These are phyloP conservation scores for Xanthoparmelia taractica DNA, from an alignment of 495 filamentous ascomycete genomes.

Conservation along the genomic window DNA sequence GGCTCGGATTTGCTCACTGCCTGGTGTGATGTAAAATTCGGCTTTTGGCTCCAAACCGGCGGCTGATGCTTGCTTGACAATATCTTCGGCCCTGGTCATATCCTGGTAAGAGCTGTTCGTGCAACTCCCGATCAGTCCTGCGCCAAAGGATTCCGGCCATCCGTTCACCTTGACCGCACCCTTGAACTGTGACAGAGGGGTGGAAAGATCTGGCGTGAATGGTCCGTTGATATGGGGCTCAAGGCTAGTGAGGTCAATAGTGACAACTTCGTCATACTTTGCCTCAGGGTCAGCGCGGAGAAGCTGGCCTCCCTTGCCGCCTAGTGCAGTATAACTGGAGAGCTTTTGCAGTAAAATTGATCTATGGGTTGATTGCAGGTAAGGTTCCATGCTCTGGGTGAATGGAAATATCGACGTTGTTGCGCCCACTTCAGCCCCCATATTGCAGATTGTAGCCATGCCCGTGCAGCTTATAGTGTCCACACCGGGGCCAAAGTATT, in stretches of 20 bases:
- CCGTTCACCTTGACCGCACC: conserved; percentile 71
- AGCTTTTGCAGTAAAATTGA: conserved; percentile 55
- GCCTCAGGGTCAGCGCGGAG: conserved; percentile 71
- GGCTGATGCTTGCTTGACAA: conserved; percentile 80
- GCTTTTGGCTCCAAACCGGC: conserved; percentile 82
- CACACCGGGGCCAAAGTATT: conserved; percentile 86
- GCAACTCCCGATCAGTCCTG: conserved; percentile 92
- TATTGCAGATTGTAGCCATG: conserved; percentile 89
- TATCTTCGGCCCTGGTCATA: conserved; percentile 87
- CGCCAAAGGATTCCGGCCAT: conserved; percentile 86
- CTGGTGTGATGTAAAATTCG: conserved; percentile 92
- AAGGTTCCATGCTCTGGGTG: conserved; percentile 60
- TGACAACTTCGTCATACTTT: conserved; percentile 82
- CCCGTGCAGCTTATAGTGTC: conserved; percentile 84
- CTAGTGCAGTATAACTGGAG: conserved; percentile 40
- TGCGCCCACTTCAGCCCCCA: conserved; percentile 89
- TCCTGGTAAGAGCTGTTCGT: conserved; percentile 98
- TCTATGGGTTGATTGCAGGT: conserved; percentile 77
- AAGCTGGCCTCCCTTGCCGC: conserved; percentile 22
- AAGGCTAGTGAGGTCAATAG: conserved; percentile 81
- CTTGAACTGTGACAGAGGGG: conserved; percentile 80
- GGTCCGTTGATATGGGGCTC: conserved; percentile 98
- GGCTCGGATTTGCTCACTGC: conserved; percentile 92
- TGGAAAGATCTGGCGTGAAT: conserved; percentile 91
- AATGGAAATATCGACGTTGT: conserved; percentile 93